Conservation (phyloP, 2,329 filamentous ascomycete species). For the Phialocephala subalpina region DNA sequence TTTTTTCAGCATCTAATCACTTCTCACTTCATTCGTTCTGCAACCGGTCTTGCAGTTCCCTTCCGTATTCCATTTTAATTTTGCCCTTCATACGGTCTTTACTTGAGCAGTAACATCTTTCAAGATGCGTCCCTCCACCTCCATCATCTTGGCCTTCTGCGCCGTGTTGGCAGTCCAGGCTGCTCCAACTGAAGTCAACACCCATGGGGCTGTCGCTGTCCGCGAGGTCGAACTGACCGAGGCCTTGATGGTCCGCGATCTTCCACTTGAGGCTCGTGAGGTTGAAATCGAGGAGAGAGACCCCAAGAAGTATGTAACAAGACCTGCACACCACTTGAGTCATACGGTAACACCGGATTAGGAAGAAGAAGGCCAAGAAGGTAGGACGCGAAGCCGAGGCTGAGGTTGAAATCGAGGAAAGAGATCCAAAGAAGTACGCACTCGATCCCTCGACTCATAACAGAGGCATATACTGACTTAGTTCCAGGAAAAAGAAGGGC, state of each 20-base stretch:
- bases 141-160: constrained; percentile 24
- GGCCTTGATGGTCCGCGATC: constrained; percentile 3
- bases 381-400: neutral
- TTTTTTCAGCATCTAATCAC: too few relatives aligned
- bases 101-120: neutral
- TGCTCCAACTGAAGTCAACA: neutral
- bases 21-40: too few relatives aligned
- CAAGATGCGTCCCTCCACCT: constrained; percentile 22
- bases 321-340: too few relatives aligned
- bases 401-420: neutral
- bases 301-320: constrained; percentile 2
- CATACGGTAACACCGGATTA: too few relatives aligned
- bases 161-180: constrained; percentile 18
- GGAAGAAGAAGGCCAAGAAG: neutral
- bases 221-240: neutral
- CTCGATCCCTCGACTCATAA: neutral
- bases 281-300: constrained; percentile 1
- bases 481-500: neutral
- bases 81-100: neutral
- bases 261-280: constrained; percentile 4
- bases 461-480: neutral
- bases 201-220: neutral
- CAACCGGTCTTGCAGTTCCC: constrained; percentile 2
- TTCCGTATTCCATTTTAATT: neutral
- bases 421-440: neutral